Base-by-base conservation (phyloP, 805 yeast genomes). In the Lipomyces orientalis region DNA sequence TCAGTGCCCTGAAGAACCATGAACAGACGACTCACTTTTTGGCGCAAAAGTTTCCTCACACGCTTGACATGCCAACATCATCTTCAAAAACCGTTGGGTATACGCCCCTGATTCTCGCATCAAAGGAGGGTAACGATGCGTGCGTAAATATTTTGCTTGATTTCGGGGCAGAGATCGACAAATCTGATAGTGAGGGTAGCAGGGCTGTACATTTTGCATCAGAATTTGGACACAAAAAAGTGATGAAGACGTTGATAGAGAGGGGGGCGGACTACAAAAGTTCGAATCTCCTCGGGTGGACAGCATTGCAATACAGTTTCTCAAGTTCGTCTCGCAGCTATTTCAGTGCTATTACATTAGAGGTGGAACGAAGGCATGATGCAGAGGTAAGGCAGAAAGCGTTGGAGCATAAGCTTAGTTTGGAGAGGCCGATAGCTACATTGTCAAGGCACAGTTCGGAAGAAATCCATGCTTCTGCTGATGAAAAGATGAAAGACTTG, bases 131-230 rank as follows among this genome's bases (percentile, higher is more conserved):
- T 62, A 85, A 83, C 75, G 83, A 83, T 66, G 88, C 87, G 49
- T 88, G 93, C 70, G 81, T 89, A 58, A 86, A 84, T 69, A 78
- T 90, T 54, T 78, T 92, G 25, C 79, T 91, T 3, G 89, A 89
- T 49, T 85, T 89, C 64, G 95, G 93, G 8, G 96, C 96, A 1
- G 89, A 91, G 73, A 82, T 92, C 58, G 88, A 90, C 72, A 76
- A 87, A 4, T 88, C 86, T 64, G 97, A 95, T 75, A 79, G 81
- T 9, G 85, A 85, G 16, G 97, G 95, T 0, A 90, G 92, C 75
- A 88, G 97, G 1, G 91, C 97, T 0, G 79, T 94, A 54, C 98
- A 94, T 78, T 81, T 90, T 62, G 97, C 97, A 0, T 84, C 91
- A 71, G 88, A 89, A 64, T 86, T 83, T 73, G 94, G 93, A 5